A percentile compares a stretch with the other conserved stretches of the same genome.
phyloP scores from a whole-genome alignment of 83 land plant genomes.

The Diphasiastrum complanatum region DNA sequence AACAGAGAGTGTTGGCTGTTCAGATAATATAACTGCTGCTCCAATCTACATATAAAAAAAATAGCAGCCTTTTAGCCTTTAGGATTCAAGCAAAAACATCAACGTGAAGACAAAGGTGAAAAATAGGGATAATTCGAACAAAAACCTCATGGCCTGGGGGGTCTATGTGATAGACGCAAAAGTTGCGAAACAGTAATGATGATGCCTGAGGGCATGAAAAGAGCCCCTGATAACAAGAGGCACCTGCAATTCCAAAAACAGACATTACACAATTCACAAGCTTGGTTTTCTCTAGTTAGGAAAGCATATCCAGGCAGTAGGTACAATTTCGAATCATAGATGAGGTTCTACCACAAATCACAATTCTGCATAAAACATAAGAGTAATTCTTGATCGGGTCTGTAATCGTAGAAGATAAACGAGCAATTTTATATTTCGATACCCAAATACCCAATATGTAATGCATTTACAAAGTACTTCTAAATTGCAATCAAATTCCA shows the following conservation, averaged over 20 bases:
- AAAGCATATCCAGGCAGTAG: too few relatives aligned
- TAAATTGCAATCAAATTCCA: background rate
- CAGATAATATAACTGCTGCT: slow-evolving; percentile 54
- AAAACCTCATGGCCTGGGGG: slow-evolving; percentile 94
- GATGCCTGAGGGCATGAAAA: slow-evolving; percentile 82
- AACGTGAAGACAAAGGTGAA: slow-evolving; percentile 2
- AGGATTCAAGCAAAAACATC: background rate
- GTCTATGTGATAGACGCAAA: slow-evolving; percentile 87
- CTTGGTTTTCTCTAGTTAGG: too few relatives aligned
- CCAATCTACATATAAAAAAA: slow-evolving; percentile 47
- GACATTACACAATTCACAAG: background rate
- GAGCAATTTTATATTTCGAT: background rate
- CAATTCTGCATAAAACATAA: background rate
- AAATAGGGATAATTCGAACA: slow-evolving; percentile 15
- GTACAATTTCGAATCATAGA: too few relatives aligned
- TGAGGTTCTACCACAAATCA: too few relatives aligned
- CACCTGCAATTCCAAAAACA: slow-evolving; percentile 3
- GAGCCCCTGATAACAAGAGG: slow-evolving; percentile 23
- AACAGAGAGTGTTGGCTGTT: slow-evolving; percentile 45
- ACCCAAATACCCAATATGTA: background rate
- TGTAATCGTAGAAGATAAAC: background rate
- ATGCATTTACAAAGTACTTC: background rate
- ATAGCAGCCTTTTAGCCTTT: background rate
- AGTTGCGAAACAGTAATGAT: slow-evolving; percentile 70
- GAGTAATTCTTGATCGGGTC: background rate